Evolutionary conservation across 805 yeast genomes (phyloP).

Genomic region (Jamesozyma gamospora): DNA sequence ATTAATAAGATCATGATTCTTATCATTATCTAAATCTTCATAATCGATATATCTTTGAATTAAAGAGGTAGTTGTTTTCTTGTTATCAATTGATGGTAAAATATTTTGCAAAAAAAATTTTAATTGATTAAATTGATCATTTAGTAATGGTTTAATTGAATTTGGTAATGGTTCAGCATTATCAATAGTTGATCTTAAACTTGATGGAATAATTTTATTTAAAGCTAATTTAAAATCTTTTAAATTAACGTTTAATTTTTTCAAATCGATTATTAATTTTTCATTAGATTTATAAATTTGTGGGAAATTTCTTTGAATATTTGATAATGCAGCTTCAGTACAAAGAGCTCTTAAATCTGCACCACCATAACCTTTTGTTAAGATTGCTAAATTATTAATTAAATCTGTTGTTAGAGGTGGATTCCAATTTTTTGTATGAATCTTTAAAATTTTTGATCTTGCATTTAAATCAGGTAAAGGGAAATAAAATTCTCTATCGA

Average conservation of each 20-base stretch:
- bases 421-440: slow-evolving; percentile 84
- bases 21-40: slow-evolving; percentile 25
- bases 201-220: slow-evolving; percentile 82
- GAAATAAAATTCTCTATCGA: slow-evolving; percentile 93
- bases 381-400: slow-evolving; percentile 53
- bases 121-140: slow-evolving; percentile 39
- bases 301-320: slow-evolving; percentile 87
- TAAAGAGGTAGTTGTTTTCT: slow-evolving; percentile 18
- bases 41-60: slow-evolving; percentile 29
- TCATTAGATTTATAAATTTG: slow-evolving; percentile 75
- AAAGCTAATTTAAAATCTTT: slow-evolving; percentile 80
- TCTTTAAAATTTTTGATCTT: slow-evolving; percentile 64
- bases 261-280: slow-evolving; percentile 64
- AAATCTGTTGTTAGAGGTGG: slow-evolving; percentile 57
- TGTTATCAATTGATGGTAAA: slow-evolving; percentile 40
- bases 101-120: slow-evolving; percentile 41
- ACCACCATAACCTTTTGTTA: slow-evolving; percentile 96
- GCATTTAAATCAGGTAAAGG: slow-evolving; percentile 82
- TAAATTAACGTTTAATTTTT: slow-evolving; percentile 60
- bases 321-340: slow-evolving; percentile 88
- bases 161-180: slow-evolving; percentile 74
- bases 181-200: slow-evolving; percentile 72
- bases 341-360: slow-evolving; percentile 91
- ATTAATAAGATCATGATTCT: slow-evolving; percentile 51
- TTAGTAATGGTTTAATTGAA: slow-evolving; percentile 53